Evolutionary conservation across 257 asterid genomes (phyloP), one percentile per base, ranked within the genome.

Genomic region (Penstemon newberryi): DNA sequence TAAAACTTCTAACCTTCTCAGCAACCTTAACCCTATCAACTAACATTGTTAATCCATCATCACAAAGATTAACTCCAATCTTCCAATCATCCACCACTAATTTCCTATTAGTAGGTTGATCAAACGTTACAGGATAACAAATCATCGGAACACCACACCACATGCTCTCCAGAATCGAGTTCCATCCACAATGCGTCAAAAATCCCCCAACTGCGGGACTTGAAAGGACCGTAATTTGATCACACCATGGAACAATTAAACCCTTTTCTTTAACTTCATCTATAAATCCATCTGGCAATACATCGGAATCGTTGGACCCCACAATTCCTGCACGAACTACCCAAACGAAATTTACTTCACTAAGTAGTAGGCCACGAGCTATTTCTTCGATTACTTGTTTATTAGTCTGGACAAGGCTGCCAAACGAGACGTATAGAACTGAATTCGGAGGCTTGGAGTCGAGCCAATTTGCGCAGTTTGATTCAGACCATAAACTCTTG

Each of bases 141-240:
- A 70, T 70, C 80, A 75, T 69, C 3, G 87, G 85, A 12, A 72
- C 66, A 5, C 76, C 72, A 4, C 57, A 63, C 68, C 68, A 63
- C 5, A 63, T 63, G 56, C 68, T 63, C 56, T 63, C 68, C 36
- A 40, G 33, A 0, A 74, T 59, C 9, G 87, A 83, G 15, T 80
- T 83, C 85, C 87, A 83, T 7, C 87, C 85, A 13, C 85, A 80
- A 3, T 83, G 87, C 2, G 83, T 80, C 50, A 83, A 36, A 41
- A 83, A 83, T 0, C 81, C 81, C 0, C 82, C 81, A 19, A 80
- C 60, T 0, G 85, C 79, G 3, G 78, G 83, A 37, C 77, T 75
- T 0, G 81, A 74, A 0, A 83, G 56, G 45, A 80, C 79, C 33
- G 59, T 73, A 9, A 66, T 72, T 49, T 82, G 85, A 15, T 65